These are phyloP conservation scores for Neopestalotiopsis rosae DNA, from an alignment of 2,329 filamentous ascomycete species.

Conservation along the genomic window DNA sequence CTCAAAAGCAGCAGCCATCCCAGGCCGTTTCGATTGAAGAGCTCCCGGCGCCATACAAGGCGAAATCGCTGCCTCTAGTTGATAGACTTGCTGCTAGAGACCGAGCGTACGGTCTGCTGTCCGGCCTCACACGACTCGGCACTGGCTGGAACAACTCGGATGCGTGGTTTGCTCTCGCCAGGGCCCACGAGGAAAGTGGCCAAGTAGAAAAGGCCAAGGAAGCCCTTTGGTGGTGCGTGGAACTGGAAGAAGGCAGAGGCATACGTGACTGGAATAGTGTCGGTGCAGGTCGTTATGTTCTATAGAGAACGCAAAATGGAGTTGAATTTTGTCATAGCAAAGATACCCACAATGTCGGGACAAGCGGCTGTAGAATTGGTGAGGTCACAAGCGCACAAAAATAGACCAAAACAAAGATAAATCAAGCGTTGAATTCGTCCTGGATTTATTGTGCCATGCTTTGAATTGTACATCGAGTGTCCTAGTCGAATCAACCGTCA, in stretches of 20 bases:
- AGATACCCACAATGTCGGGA: conserved; percentile 1
- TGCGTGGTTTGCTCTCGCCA: conserved; percentile 88
- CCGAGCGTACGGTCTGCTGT: conserved; percentile 83
- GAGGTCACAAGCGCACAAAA: neutral
- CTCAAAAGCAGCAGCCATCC: conserved; percentile 22
- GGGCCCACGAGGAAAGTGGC: conserved; percentile 86
- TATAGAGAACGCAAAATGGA: conserved; percentile 42
- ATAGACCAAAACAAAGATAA: neutral
- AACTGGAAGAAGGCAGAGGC: conserved; percentile 84
- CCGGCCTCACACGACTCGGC: conserved; percentile 83
- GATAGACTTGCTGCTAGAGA: conserved; percentile 90
- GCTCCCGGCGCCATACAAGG: conserved; percentile 59
- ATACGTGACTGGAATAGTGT: conserved; percentile 80
- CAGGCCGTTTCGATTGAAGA: conserved; percentile 39
- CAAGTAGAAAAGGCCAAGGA: conserved; percentile 89
- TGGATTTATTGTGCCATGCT: no score
- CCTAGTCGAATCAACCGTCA: no score
- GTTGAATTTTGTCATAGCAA: conserved; percentile 1
- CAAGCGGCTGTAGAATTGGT: neutral
- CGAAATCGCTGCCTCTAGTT: conserved; percentile 69
- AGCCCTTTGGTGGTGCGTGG: conserved; percentile 96
- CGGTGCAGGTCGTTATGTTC: conserved; percentile 69
- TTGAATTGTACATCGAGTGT: no score
- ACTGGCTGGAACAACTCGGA: conserved; percentile 90
- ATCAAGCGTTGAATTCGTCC: no score